phyloP scores from a whole-genome alignment of 2,329 filamentous ascomycete species.

The Ophiosphaerella narmari region DNA sequence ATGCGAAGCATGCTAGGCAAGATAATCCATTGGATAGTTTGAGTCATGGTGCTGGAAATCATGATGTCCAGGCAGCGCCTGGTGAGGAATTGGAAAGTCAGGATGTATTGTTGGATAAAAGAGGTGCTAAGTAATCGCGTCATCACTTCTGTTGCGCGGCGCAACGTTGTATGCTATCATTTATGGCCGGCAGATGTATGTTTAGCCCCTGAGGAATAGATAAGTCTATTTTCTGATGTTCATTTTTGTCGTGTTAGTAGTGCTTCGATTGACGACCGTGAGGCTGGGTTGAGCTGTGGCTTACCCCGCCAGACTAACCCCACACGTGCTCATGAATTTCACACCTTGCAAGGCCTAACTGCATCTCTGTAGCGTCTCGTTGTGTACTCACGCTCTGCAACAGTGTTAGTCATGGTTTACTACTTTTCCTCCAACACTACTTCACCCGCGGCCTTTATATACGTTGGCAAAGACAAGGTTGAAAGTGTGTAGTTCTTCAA shows the following conservation, averaged over 20 bases:
- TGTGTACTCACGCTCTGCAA: not conserved
- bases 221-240: not conserved
- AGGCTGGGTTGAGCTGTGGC: constrained; percentile 7
- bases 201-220: constrained; percentile 1
- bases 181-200: too few species aligned
- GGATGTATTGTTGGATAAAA: constrained; percentile 29
- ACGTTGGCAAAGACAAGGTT: constrained; percentile 98
- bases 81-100: constrained; percentile 34
- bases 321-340: constrained; percentile 35
- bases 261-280: constrained; percentile 4
- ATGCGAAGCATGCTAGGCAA: too few species aligned
- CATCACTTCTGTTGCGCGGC: too few species aligned
- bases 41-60: constrained; percentile 15
- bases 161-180: too few species aligned
- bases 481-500: constrained; percentile 71
- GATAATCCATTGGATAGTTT: constrained; percentile 13
- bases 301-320: constrained; percentile 31
- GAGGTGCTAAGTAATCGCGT: constrained; percentile 14
- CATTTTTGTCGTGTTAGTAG: not conserved
- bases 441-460: constrained; percentile 81
- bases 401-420: constrained; percentile 73
- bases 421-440: constrained; percentile 91
- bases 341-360: constrained; percentile 12
- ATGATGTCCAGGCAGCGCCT: constrained; percentile 28
- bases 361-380: not conserved